Evolutionary conservation across 1,284 basidiomycete genomes (phyloP).

Genomic region (Melanopsichium pennsylvanicum): DNA sequence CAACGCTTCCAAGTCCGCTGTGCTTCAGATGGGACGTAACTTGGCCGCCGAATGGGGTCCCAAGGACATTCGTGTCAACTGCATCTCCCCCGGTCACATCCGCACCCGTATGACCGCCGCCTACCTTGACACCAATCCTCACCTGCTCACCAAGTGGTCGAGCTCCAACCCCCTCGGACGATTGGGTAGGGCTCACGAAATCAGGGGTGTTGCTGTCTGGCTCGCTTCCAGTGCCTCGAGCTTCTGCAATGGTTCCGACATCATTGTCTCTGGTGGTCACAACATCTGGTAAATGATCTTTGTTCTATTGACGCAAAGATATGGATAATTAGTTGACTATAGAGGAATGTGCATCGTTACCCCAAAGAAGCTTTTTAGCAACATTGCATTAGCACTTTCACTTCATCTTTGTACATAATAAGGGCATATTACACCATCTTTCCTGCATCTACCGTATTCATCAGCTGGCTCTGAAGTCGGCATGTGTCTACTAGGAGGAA

Average conservation of each 20-base stretch:
- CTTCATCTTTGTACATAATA: constrained; percentile 34
- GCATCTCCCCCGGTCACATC: constrained; percentile 63
- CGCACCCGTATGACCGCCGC: constrained; percentile 77
- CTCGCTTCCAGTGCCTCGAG: constrained; percentile 71
- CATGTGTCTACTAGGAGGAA: too few species aligned
- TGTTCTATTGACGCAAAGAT: too few species aligned
- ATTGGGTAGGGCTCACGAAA: constrained; percentile 77
- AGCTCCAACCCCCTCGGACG: constrained; percentile 77
- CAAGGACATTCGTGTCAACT: constrained; percentile 70
- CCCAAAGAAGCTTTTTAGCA: not conserved
- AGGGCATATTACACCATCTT: constrained; percentile 33
- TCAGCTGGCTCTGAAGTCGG: too few species aligned
- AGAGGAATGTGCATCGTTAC: too few species aligned
- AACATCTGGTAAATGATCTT: constrained; percentile 66
- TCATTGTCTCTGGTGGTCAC: constrained; percentile 65
- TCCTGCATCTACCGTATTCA: too few species aligned
- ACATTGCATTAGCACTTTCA: constrained; percentile 12
- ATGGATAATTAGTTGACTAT: too few species aligned
- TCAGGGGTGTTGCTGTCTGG: constrained; percentile 80
- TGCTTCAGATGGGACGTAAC: constrained; percentile 81
- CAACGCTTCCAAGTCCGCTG: constrained; percentile 81
- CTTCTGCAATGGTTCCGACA: constrained; percentile 64
- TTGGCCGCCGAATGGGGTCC: constrained; percentile 82
- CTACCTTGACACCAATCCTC: constrained; percentile 76
- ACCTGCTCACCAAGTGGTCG: constrained; percentile 78